Percentiles rank a stretch among this genome's conserved stretches.
These are phyloP conservation scores for Strigomonas culicis DNA, from an alignment of 208 protist species.

Conservation along the genomic window DNA sequence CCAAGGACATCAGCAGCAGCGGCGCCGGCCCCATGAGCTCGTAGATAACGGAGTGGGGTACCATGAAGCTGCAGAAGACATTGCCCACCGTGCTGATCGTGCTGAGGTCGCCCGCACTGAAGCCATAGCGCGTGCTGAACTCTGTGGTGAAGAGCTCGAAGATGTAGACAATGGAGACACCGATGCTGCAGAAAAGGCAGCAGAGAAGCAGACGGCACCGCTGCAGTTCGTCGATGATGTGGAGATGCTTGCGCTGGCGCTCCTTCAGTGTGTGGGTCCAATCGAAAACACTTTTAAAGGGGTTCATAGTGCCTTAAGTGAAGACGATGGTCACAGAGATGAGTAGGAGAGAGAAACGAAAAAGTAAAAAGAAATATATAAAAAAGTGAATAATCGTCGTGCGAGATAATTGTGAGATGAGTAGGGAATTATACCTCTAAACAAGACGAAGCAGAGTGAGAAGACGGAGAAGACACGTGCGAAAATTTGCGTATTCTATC, in stretches of 20 bases:
- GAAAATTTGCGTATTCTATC: too few relatives aligned
- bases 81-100: slow-evolving; percentile 67
- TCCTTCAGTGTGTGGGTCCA: neutral
- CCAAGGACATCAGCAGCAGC: slow-evolving; percentile 29
- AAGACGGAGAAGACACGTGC: too few relatives aligned
- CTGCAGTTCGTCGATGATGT: slow-evolving; percentile 38
- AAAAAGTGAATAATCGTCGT: slow-evolving; percentile 1
- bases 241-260: neutral
- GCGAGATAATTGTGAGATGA: too few relatives aligned
- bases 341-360: neutral
- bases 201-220: slow-evolving; percentile 49
- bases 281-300: slow-evolving; percentile 2
- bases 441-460: too few relatives aligned
- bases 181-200: slow-evolving; percentile 63
- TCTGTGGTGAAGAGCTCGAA: slow-evolving; percentile 62
- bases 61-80: slow-evolving; percentile 62
- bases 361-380: neutral
- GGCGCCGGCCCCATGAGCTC: slow-evolving; percentile 40
- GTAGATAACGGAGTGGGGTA: slow-evolving; percentile 56
- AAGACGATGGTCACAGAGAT: neutral
- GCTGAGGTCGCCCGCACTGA: slow-evolving; percentile 56
- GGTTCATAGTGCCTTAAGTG: neutral
- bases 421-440: too few relatives aligned
- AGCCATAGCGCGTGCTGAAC: slow-evolving; percentile 32
- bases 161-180: slow-evolving; percentile 55